These are phyloP conservation scores for Bertia moriformis DNA, from an alignment of 2,329 filamentous ascomycete genomes.

Conservation along the genomic window DNA sequence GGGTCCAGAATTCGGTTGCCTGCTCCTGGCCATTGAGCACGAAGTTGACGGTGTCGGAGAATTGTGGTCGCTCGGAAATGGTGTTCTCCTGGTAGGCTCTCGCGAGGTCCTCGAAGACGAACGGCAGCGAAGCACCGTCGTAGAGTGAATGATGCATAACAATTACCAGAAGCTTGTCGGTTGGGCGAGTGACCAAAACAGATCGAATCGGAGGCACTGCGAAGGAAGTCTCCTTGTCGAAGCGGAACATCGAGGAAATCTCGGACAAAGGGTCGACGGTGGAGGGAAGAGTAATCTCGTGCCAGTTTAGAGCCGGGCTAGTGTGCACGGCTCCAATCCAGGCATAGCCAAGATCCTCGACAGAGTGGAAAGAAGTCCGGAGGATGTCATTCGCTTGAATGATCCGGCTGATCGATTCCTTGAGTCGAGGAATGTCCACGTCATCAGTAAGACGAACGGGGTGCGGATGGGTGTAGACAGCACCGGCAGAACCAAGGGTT, in stretches of 20 bases:
- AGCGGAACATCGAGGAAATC: neutral
- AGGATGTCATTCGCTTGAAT: slow-evolving; percentile 8
- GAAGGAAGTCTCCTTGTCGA: neutral
- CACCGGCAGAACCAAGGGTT: slow-evolving; percentile 7
- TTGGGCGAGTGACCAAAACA: neutral
- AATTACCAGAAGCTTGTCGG: slow-evolving; percentile 2
- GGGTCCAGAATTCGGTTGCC: slow-evolving; percentile 8
- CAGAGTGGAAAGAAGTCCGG: slow-evolving; percentile 12
- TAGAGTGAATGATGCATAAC: slow-evolving; percentile 3
- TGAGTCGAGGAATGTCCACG: slow-evolving; percentile 5
- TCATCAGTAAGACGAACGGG: slow-evolving; percentile 2
- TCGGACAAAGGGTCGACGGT: neutral
- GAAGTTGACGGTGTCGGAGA: slow-evolving; percentile 3
- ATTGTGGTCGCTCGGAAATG: slow-evolving; percentile 7
- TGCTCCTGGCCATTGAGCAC: neutral
- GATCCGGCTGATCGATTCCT: slow-evolving; percentile 5
- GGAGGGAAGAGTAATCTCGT: slow-evolving; percentile 5
- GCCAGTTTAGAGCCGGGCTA: slow-evolving; percentile 7
- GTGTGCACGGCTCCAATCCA: slow-evolving; percentile 14
- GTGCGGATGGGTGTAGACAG: slow-evolving; percentile 7
- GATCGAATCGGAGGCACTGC: slow-evolving; percentile 6
- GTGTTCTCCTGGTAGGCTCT: neutral
- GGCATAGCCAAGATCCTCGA: neutral
- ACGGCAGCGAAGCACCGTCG: slow-evolving; percentile 3
- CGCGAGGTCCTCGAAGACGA: slow-evolving; percentile 2